Evolutionary conservation across 2,329 filamentous ascomycete genomes (phyloP).

Genomic region (Fusarium keratoplasticum): DNA sequence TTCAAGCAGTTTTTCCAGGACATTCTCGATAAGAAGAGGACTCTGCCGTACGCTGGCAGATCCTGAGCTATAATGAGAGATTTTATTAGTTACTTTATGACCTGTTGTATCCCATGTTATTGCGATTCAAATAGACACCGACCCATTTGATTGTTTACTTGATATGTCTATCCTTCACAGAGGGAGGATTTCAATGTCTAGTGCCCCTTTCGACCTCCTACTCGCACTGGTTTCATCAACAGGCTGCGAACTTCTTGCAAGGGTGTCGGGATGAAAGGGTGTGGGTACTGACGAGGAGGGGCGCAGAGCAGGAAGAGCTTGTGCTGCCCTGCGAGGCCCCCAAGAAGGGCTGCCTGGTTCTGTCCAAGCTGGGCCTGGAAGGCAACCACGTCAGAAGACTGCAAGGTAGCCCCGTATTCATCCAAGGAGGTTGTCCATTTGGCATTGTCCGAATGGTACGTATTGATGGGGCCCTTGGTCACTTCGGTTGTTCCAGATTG

Average conservation of each 20-base stretch:
- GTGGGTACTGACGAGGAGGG: not conserved
- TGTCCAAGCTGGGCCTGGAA: not conserved
- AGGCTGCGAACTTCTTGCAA: not conserved
- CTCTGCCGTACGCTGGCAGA: not conserved
- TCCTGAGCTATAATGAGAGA: not conserved
- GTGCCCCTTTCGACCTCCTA: not conserved
- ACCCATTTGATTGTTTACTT: too few species aligned
- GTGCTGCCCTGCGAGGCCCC: not conserved
- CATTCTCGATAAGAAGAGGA: not conserved
- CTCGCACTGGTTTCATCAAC: not conserved
- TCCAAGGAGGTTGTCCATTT: too few species aligned
- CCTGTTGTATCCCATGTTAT: too few species aligned
- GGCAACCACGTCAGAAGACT: too few species aligned
- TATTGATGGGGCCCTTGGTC: too few species aligned
- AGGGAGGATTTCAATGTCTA: not conserved
- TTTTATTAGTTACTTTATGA: too few species aligned
- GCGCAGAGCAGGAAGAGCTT: not conserved
- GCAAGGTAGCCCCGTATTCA: too few species aligned
- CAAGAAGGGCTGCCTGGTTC: not conserved
- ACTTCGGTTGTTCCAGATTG: too few species aligned
- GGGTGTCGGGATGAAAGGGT: not conserved
- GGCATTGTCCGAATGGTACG: too few species aligned
- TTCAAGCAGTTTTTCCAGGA: not conserved
- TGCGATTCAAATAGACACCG: too few species aligned
- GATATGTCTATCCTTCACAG: too few species aligned